A percentile compares a stretch with the other conserved stretches of the same genome.
These are phyloP conservation scores for Jimgerdemannia flammicorona DNA, from an alignment of 192 early-diverging fungal genomes.

Conservation along the genomic window DNA sequence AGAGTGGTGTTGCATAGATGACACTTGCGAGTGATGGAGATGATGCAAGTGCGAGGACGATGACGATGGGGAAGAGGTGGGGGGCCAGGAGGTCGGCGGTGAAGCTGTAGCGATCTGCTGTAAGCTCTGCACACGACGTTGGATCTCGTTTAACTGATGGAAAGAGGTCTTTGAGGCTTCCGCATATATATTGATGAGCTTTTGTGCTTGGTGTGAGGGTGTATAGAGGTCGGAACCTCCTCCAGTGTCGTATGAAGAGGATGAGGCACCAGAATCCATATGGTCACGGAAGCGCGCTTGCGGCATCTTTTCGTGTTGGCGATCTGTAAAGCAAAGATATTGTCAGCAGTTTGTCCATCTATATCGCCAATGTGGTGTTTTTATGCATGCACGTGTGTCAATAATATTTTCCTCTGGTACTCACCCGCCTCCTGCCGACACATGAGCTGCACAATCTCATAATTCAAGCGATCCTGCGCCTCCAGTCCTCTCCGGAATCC, in stretches of 20 bases:
- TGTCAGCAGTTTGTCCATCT: neutral
- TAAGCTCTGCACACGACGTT: slow-evolving; percentile 11
- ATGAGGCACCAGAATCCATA: neutral
- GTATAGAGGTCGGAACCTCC: neutral
- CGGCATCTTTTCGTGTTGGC: slow-evolving; percentile 1
- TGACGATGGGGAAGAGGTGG: neutral
- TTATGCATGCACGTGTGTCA: too few species aligned
- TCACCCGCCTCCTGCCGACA: slow-evolving; percentile 33
- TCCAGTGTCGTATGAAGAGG: neutral
- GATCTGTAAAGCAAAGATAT: neutral
- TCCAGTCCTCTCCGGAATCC: slow-evolving; percentile 41
- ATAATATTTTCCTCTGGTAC: neutral
- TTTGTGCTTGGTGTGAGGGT: slow-evolving; percentile 17
- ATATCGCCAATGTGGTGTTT: too few species aligned
- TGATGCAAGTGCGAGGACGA: neutral
- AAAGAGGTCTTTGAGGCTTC: slow-evolving; percentile 17
- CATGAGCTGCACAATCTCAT: slow-evolving; percentile 33
- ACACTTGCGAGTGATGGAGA: neutral
- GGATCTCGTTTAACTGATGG: slow-evolving; percentile 26
- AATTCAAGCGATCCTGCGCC: slow-evolving; percentile 45
- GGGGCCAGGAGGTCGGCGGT: neutral
- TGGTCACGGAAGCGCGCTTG: neutral
- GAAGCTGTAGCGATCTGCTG: slow-evolving; percentile 13
- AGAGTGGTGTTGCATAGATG: slow-evolving; percentile 3
- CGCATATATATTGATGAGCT: slow-evolving; percentile 27